Conservation (phyloP, 352 stramenopile genomes). For the Thraustotheca clavata region DNA sequence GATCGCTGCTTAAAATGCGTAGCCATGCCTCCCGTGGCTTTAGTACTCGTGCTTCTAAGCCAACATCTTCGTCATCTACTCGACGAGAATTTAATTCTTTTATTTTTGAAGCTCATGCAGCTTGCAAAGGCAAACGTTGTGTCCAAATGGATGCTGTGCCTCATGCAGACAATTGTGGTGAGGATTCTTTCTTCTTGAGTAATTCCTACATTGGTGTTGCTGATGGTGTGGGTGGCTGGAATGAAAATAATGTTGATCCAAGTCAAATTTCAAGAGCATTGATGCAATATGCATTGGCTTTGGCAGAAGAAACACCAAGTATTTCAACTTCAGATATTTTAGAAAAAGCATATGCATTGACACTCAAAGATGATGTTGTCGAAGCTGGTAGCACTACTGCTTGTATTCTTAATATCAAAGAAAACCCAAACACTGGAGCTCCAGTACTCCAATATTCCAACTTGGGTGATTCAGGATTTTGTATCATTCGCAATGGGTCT, state of each 20-base stretch:
- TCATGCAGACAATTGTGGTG: constrained; percentile 46
- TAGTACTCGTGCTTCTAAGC: not conserved
- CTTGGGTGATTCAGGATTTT: constrained; percentile 68
- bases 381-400: constrained; percentile 68
- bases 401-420: constrained; percentile 58
- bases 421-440: constrained; percentile 30
- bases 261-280: constrained; percentile 65
- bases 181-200: constrained; percentile 72
- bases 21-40: not conserved
- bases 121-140: constrained; percentile 64
- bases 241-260: constrained; percentile 72
- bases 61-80: not conserved
- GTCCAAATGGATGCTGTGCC: constrained; percentile 31
- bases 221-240: constrained; percentile 70
- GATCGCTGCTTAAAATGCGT: not conserved
- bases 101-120: constrained; percentile 61
- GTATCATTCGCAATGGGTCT: constrained; percentile 47
- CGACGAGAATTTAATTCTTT: constrained; percentile 27
- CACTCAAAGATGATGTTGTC: constrained; percentile 51
- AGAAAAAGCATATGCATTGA: constrained; percentile 45
- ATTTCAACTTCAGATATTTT: constrained; percentile 49
- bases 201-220: constrained; percentile 54
- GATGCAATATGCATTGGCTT: constrained; percentile 53
- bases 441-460: constrained; percentile 71
- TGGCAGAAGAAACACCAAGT: constrained; percentile 29